A percentile compares a stretch with the other conserved stretches of the same genome.
Evolutionary conservation across 805 yeast genomes (phyloP).

Genomic region (Cephaloascus albidus): DNA sequence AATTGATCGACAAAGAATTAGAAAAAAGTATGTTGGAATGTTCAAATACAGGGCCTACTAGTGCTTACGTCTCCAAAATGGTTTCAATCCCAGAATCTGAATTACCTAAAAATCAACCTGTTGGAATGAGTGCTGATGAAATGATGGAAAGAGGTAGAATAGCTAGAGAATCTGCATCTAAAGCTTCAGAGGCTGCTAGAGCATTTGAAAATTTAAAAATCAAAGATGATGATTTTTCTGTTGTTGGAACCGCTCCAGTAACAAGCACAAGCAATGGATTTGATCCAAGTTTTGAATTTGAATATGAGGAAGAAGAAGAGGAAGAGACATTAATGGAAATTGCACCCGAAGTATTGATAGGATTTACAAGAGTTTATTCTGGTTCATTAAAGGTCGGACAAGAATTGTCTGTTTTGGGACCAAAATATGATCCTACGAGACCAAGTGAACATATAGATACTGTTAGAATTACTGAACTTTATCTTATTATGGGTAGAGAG

Average conservation of each 20-base stretch:
- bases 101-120: constrained; percentile 47
- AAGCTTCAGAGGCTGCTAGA: constrained; percentile 44
- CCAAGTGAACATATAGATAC: constrained; percentile 47
- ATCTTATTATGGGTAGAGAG: constrained; percentile 88
- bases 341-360: constrained; percentile 62
- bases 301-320: constrained; percentile 40
- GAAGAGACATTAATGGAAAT: constrained; percentile 22
- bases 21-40: constrained; percentile 55
- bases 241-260: too few species aligned
- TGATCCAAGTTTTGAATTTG: constrained; percentile 20
- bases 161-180: constrained; percentile 60
- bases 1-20: constrained; percentile 37
- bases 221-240: constrained; percentile 15
- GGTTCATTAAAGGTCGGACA: constrained; percentile 78
- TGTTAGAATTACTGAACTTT: constrained; percentile 60
- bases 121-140: constrained; percentile 41
- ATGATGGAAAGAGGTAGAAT: constrained; percentile 50
- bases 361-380: constrained; percentile 81
- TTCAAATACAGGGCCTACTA: constrained; percentile 52
- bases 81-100: constrained; percentile 78
- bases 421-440: constrained; percentile 68
- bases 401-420: constrained; percentile 68
- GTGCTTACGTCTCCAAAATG: constrained; percentile 85
- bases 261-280: constrained; percentile 22
- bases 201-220: constrained; percentile 11